Percentiles rank a stretch among this genome's conserved stretches.
These are phyloP conservation scores for Wickerhamomyces bovis DNA, from an alignment of 805 yeast species.

Conservation along the genomic window DNA sequence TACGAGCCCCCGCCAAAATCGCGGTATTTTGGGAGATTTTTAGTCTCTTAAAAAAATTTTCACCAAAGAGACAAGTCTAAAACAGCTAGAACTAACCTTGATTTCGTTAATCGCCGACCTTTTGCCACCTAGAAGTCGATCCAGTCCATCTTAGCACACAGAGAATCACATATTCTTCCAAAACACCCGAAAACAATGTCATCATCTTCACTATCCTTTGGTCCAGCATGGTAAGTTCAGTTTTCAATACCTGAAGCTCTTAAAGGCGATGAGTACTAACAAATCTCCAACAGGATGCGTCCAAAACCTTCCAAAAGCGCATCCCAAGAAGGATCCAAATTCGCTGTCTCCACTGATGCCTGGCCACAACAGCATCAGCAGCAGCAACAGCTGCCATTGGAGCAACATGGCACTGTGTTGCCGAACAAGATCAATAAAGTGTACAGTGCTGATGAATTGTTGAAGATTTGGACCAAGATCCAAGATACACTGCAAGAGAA, in stretches of 20 bases:
- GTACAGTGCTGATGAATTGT: slow-evolving; percentile 47
- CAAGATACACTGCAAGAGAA: slow-evolving; percentile 24
- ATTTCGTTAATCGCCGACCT: too few species aligned
- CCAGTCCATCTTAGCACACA: too few species aligned
- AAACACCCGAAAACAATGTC: slow-evolving; percentile 18
- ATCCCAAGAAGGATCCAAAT: slow-evolving; percentile 4
- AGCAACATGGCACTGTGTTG: slow-evolving; percentile 14
- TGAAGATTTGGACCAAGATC: slow-evolving; percentile 43
- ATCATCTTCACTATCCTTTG: slow-evolving; percentile 26
- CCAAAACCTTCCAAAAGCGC: slow-evolving; percentile 20
- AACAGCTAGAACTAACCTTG: too few species aligned
- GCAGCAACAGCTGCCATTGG: neutral
- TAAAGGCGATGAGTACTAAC: slow-evolving; percentile 8
- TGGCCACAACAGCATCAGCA: slow-evolving; percentile 1
- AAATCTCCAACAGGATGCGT: slow-evolving; percentile 25
- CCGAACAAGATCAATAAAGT: slow-evolving; percentile 35
- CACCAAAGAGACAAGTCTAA: too few species aligned
- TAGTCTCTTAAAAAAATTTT: too few species aligned
- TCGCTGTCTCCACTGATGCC: neutral
- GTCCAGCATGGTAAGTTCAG: slow-evolving; percentile 25
- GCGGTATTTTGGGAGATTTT: too few species aligned
- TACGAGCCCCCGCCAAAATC: too few species aligned
- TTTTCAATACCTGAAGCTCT: too few species aligned
- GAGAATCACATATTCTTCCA: neutral
- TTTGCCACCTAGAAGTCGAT: too few species aligned